These are phyloP conservation scores for Coelastrella sp. DNA, from an alignment of 139 green algal genomes.

Conservation along the genomic window DNA sequence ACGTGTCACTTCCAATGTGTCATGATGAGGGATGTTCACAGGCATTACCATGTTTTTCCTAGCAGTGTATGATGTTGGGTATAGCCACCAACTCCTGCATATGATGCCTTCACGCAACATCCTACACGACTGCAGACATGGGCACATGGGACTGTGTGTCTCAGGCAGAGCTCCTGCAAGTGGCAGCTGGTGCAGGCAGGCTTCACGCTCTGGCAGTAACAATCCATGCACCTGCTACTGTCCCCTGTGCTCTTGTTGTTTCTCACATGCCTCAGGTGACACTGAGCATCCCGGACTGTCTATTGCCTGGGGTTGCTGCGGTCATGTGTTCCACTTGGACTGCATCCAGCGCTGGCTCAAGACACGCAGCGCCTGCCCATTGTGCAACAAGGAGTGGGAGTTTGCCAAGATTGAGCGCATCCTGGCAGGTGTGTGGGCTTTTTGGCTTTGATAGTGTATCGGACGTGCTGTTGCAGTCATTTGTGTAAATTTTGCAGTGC, in stretches of 20 bases:
- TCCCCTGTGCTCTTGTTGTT: neutral
- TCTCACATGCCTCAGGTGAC: conserved; percentile 56
- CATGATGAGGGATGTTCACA: too few relatives aligned
- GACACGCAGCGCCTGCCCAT: conserved; percentile 91
- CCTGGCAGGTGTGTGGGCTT: conserved; percentile 37
- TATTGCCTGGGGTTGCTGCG: conserved; percentile 96
- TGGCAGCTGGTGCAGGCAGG: neutral
- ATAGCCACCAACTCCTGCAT: too few relatives aligned
- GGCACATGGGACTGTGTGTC: too few relatives aligned
- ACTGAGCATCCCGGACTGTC: conserved; percentile 90
- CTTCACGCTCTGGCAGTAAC: neutral
- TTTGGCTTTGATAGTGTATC: neutral
- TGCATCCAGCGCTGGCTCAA: conserved; percentile 99
- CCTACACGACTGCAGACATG: too few relatives aligned
- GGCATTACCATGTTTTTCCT: too few relatives aligned
- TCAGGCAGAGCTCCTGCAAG: too few relatives aligned
- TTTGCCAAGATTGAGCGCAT: conserved; percentile 93
- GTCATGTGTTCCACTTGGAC: conserved; percentile 98
- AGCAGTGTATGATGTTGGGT: too few relatives aligned
- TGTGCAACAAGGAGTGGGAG: conserved; percentile 98
- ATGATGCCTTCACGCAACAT: too few relatives aligned
- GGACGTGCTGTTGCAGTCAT: neutral
- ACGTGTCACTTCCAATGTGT: too few relatives aligned
- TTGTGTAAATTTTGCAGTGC: neutral
- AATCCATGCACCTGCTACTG: neutral